phyloP scores from a whole-genome alignment of 1,284 basidiomycete species.

The Phellopilus nigrolimitatus region DNA sequence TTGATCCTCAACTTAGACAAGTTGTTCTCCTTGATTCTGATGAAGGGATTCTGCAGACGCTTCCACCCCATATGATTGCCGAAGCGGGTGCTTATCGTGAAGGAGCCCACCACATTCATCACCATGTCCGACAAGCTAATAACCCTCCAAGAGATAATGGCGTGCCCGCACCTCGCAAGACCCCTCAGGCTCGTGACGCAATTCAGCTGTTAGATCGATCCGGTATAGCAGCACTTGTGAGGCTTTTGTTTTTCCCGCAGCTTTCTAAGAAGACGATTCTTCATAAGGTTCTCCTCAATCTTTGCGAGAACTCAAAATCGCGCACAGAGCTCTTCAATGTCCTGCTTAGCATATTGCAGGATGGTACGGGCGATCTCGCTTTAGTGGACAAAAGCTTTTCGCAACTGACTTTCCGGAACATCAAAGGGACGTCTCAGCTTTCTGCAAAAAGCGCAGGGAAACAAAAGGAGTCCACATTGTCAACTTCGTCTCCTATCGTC shows the following conservation, averaged over 20 bases:
- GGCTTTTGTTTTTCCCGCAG: conserved; percentile 95
- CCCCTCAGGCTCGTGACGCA: conserved; percentile 68
- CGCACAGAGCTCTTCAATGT: conserved; percentile 91
- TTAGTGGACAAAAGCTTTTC: conserved; percentile 93
- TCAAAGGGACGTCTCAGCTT: conserved; percentile 47
- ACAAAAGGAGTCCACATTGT: conserved; percentile 57
- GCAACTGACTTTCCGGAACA: conserved; percentile 78
- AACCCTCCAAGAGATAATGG: conserved; percentile 26
- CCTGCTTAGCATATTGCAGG: conserved; percentile 88
- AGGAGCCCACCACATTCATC: conserved; percentile 37
- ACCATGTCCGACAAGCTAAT: conserved; percentile 30
- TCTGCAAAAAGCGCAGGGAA: conserved; percentile 70
- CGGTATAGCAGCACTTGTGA: conserved; percentile 86
- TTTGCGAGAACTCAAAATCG: conserved; percentile 94
- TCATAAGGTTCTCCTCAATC: conserved; percentile 88
- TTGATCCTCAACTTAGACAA: conserved; percentile 82
- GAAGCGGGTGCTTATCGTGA: conserved; percentile 72
- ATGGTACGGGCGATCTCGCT: conserved; percentile 88
- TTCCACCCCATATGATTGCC: conserved; percentile 80
- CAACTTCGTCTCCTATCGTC: conserved; percentile 51
- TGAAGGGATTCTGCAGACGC: conserved; percentile 73
- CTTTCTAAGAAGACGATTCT: conserved; percentile 82
- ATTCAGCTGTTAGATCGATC: conserved; percentile 92
- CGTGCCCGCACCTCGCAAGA: conserved; percentile 42
- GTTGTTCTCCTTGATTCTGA: conserved; percentile 85